Percentiles rank a stretch among this genome's conserved stretches.
Conservation (phyloP, 1,284 basidiomycete genomes). For the Golubevia pallescens region DNA sequence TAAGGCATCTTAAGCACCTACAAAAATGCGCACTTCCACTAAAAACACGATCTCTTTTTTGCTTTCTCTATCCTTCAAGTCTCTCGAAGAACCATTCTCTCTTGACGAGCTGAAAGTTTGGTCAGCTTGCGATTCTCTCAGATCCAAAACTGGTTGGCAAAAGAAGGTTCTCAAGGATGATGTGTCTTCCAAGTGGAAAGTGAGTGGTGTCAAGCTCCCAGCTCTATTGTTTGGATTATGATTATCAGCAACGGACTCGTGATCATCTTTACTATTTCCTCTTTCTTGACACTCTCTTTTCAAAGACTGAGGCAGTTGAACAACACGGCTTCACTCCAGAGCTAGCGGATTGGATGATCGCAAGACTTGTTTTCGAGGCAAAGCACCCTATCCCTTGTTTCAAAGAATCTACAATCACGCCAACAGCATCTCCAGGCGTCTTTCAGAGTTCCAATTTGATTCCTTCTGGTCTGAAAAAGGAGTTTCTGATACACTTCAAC, state of each 20-base stretch:
- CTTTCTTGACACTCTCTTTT: not conserved
- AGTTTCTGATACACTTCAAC: not conserved
- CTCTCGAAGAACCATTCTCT: too few relatives aligned
- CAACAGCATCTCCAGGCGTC: not conserved
- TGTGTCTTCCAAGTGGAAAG: slow-evolving; percentile 6
- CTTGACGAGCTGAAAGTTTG: too few relatives aligned
- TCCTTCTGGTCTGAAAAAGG: not conserved
- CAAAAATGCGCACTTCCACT: too few relatives aligned
- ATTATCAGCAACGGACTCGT: too few relatives aligned
- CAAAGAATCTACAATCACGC: slow-evolving; percentile 2
- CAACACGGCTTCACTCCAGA: not conserved
- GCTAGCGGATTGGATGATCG: slow-evolving; percentile 6
- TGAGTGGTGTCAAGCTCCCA: not conserved
- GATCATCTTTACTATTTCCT: too few relatives aligned
- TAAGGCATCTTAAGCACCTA: too few relatives aligned
- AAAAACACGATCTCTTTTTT: too few relatives aligned
- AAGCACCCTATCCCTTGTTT: not conserved
- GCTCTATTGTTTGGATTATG: not conserved
- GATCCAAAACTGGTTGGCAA: slow-evolving; percentile 4
- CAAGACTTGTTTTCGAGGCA: slow-evolving; percentile 8
- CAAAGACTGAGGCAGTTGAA: slow-evolving; percentile 7
- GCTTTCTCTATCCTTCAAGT: too few relatives aligned
- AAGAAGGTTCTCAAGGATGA: slow-evolving; percentile 5
- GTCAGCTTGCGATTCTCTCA: not conserved
- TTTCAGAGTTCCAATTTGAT: slow-evolving; percentile 2